Percentiles rank a stretch among this genome's conserved stretches.
phyloP scores from a whole-genome alignment of 345 rosid species.

The Clausena lansium region DNA sequence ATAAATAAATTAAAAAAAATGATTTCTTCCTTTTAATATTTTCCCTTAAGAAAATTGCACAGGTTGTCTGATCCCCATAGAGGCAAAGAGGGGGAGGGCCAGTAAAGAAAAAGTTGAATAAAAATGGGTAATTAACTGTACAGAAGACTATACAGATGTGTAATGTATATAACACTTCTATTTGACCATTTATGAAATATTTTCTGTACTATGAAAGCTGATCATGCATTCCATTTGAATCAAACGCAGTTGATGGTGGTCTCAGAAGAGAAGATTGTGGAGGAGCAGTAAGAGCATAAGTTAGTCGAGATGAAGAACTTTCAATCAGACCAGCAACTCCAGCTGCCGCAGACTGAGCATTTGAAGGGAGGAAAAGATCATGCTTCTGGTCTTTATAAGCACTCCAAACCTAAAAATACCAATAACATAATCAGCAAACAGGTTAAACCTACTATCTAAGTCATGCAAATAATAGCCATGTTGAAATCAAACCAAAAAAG shows the following conservation, averaged over 20 bases:
- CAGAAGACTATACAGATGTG: constrained; percentile 37
- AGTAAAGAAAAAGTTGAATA: not conserved
- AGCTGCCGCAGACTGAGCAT: constrained; percentile 85
- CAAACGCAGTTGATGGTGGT: constrained; percentile 27
- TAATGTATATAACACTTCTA: not conserved
- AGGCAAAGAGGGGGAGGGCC: not conserved
- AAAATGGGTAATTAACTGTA: constrained; percentile 34
- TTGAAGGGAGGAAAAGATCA: constrained; percentile 94
- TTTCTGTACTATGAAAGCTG: constrained; percentile 22
- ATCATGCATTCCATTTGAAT: constrained; percentile 41
- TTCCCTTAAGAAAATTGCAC: constrained; percentile 9
- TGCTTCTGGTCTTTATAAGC: constrained; percentile 98
- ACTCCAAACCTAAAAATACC: constrained; percentile 69
- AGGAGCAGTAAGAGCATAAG: constrained; percentile 85
- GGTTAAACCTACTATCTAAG: not conserved
- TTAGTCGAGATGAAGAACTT: constrained; percentile 68
- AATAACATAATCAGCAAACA: not conserved
- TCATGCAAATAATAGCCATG: not conserved
- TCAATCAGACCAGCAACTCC: constrained; percentile 98
- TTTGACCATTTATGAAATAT: not conserved
- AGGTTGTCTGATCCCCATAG: not conserved
- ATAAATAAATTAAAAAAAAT: constrained; percentile 5
- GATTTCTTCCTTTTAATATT: not conserved
- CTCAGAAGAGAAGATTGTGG: constrained; percentile 39
- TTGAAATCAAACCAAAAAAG: not conserved